Evolutionary conservation across 805 yeast species (phyloP).

Genomic region (Myxozyma neotropica): DNA sequence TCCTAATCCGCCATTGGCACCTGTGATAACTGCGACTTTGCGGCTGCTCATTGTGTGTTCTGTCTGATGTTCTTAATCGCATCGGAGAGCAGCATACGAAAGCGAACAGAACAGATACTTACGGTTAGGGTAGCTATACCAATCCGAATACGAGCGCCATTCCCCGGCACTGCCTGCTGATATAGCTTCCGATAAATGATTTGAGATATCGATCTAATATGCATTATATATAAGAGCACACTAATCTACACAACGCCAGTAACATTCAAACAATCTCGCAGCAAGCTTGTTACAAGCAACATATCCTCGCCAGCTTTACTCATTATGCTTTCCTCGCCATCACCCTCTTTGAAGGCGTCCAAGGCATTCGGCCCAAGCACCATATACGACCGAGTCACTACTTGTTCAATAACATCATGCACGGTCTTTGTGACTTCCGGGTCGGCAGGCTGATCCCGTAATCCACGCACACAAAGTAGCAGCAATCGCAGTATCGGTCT

Average conservation of each 20-base stretch:
- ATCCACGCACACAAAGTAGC: slow-evolving; percentile 19
- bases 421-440: slow-evolving; percentile 7
- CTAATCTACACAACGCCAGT: slow-evolving; percentile 15
- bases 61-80: not conserved
- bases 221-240: not conserved
- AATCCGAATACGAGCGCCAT: slow-evolving; percentile 37
- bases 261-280: slow-evolving; percentile 26
- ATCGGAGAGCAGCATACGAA: too few relatives aligned
- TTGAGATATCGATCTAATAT: too few relatives aligned
- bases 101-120: too few relatives aligned
- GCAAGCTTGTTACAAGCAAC: slow-evolving; percentile 25
- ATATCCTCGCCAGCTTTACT: slow-evolving; percentile 24
- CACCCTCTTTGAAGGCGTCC: slow-evolving; percentile 12
- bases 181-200: slow-evolving; percentile 26
- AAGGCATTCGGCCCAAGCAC: slow-evolving; percentile 27
- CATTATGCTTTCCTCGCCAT: too few relatives aligned
- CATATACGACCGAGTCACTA: slow-evolving; percentile 22
- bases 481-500: slow-evolving; percentile 38
- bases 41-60: slow-evolving; percentile 6
- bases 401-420: slow-evolving; percentile 16
- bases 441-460: not conserved
- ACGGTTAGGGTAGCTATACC: too few relatives aligned
- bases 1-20: slow-evolving; percentile 67
- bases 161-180: slow-evolving; percentile 21
- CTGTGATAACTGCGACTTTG: slow-evolving; percentile 47